phyloP scores from a whole-genome alignment of 202 grass and related monocot genomes.

The Bolboschoenoplectus hybrid region DNA sequence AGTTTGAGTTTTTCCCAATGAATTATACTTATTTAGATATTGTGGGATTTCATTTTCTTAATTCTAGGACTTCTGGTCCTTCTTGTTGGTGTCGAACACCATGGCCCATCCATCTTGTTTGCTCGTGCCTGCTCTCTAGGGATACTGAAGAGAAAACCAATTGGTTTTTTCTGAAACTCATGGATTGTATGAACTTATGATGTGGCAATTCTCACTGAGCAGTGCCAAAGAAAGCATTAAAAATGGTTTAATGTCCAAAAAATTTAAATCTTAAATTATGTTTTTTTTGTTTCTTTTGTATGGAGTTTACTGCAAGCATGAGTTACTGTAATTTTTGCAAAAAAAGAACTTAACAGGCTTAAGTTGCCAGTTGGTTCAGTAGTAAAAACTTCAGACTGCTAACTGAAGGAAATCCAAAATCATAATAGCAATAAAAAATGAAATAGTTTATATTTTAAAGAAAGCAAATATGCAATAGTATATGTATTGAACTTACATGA shows the following conservation, averaged over 20 bases:
- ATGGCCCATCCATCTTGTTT: neutral
- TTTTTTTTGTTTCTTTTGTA: neutral
- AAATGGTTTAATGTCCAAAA: neutral
- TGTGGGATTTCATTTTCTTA: neutral
- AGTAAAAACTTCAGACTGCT: neutral
- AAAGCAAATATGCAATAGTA: slow-evolving; percentile 4
- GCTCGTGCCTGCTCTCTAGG: neutral
- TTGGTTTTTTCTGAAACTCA: neutral
- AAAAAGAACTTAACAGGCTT: neutral
- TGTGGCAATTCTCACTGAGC: neutral
- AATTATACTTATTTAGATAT: neutral
- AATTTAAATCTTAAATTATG: neutral
- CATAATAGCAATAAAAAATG: slow-evolving; percentile 11
- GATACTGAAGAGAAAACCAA: neutral
- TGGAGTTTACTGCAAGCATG: neutral
- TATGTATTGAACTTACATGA: slow-evolving; percentile 23
- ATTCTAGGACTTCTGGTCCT: neutral
- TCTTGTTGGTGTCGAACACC: neutral
- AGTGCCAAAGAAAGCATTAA: neutral
- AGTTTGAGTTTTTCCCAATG: neutral
- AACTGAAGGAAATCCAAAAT: neutral
- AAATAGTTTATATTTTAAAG: slow-evolving; percentile 25
- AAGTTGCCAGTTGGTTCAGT: neutral
- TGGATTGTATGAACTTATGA: slow-evolving; percentile 5
- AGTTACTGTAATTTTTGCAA: neutral